Base-by-base conservation (phyloP, 768 basidiomycete genomes). In the Botryobasidium botryosum region DNA sequence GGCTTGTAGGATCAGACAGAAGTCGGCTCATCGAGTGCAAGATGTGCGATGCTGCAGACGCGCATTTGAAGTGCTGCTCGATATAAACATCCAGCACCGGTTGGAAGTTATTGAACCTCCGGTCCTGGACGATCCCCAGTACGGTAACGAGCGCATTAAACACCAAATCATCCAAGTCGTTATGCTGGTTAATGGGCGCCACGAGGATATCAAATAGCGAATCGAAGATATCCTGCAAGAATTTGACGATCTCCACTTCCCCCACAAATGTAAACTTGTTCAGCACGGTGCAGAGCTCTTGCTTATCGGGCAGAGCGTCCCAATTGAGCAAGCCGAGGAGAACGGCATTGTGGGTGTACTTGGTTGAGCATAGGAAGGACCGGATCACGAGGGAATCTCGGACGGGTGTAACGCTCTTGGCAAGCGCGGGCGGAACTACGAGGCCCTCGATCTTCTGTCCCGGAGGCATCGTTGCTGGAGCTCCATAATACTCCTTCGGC, bases 201-300 rank as follows among this genome's bases (percentile, higher is more conserved):
- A 77, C 68, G 40, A 97, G 68, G 50, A 96, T 87, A 13, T 75
- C 79, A 58, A 97, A 96, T 6, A 97, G 74, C 0, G 90, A 75
- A 55, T 96, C 87, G 56, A 97, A 88, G 50, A 91, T 85, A 55
- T 86, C 77, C 21, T 81, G 74, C 17, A 88, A 68, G 59, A 88
- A 91, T 59, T 90, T 91, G 59, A 91, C 82, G 28, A 91, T 87
- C 62, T 97, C 91, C 15, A 84, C 79, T 61, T 97, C 91, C 6
- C 83, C 79, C 15, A 90, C 88, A 57, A 90, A 96, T 2, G 80
- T 79, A 59, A 96, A 87, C 60, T 84, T 77, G 50, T 71, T 69
- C 43, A 97, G 71, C 10, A 85, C 73, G 0, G 75, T 71, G 3
- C 76, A 67, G 15, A 96, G 68, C 8, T 72, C 58, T 46, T 71